Conservation (phyloP, 1,139 yeast genomes). For the Debaryomyces fabryi region DNA sequence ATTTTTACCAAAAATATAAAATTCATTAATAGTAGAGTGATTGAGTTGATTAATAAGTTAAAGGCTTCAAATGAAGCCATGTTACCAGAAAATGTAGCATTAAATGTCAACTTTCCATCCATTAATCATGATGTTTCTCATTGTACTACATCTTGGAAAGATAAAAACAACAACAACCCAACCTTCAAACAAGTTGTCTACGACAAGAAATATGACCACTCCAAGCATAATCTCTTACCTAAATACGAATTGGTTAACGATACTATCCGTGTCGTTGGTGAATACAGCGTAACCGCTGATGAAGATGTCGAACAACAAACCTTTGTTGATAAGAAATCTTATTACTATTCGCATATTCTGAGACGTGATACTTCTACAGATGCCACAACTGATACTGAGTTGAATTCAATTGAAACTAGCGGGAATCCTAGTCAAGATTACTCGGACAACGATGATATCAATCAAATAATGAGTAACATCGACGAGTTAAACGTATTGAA, state of each 20-base stretch:
- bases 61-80: background rate
- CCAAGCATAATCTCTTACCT: slow-evolving; percentile 11
- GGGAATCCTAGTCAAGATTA: slow-evolving; percentile 12
- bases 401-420: slow-evolving; percentile 6
- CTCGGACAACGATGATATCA: slow-evolving; percentile 17
- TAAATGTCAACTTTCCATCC: slow-evolving; percentile 38
- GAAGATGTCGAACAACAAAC: slow-evolving; percentile 16
- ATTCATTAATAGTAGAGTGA: slow-evolving; percentile 29
- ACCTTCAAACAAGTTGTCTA: slow-evolving; percentile 13
- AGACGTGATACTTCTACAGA: slow-evolving; percentile 8
- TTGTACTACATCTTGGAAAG: slow-evolving; percentile 23
- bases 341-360: slow-evolving; percentile 21
- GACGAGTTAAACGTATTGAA: slow-evolving; percentile 19
- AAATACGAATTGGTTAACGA: slow-evolving; percentile 13
- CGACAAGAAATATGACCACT: background rate
- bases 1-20: slow-evolving; percentile 28
- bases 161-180: slow-evolving; percentile 13
- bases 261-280: slow-evolving; percentile 13
- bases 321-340: slow-evolving; percentile 21
- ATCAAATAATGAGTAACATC: slow-evolving; percentile 12
- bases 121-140: slow-evolving; percentile 30
- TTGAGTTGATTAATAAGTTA: slow-evolving; percentile 21
- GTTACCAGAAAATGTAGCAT: slow-evolving; percentile 7
- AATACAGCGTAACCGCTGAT: slow-evolving; percentile 10
- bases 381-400: slow-evolving; percentile 3